phyloP scores from a whole-genome alignment of 257 asterid species.

The Echites panduratus region DNA sequence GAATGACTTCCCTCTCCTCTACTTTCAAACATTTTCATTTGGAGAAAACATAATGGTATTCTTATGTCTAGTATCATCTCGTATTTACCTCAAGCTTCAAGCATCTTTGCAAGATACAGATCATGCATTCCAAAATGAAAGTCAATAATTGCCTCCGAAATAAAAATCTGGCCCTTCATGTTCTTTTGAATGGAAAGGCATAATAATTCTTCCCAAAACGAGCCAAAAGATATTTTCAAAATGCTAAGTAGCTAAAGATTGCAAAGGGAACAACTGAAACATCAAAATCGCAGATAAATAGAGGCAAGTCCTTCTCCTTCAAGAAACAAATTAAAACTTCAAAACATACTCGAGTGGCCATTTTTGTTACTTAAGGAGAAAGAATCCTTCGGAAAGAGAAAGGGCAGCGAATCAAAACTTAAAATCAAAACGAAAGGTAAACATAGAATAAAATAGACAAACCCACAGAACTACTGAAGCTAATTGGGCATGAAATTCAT shows the following conservation, averaged over 20 bases:
- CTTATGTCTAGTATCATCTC: background rate
- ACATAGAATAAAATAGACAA: background rate
- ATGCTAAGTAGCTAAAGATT: background rate
- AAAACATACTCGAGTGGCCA: background rate
- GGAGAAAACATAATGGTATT: background rate
- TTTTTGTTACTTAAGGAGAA: background rate
- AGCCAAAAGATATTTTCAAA: background rate
- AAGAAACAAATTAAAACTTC: background rate
- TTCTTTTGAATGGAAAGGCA: background rate
- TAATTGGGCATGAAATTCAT: background rate
- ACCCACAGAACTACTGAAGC: background rate
- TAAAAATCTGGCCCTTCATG: background rate
- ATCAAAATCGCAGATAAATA: background rate
- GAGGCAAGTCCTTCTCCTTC: background rate
- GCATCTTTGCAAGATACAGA: background rate
- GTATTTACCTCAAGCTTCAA: background rate
- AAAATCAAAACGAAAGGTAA: background rate
- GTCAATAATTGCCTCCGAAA: background rate
- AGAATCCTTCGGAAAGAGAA: background rate
- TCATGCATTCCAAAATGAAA: background rate
- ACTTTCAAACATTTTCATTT: background rate
- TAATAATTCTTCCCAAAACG: background rate
- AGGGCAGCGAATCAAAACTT: background rate
- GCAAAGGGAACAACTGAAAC: background rate
- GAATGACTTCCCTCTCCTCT: background rate